phyloP scores from a whole-genome alignment of 257 asterid genomes.

The Euphrasia confusa region DNA sequence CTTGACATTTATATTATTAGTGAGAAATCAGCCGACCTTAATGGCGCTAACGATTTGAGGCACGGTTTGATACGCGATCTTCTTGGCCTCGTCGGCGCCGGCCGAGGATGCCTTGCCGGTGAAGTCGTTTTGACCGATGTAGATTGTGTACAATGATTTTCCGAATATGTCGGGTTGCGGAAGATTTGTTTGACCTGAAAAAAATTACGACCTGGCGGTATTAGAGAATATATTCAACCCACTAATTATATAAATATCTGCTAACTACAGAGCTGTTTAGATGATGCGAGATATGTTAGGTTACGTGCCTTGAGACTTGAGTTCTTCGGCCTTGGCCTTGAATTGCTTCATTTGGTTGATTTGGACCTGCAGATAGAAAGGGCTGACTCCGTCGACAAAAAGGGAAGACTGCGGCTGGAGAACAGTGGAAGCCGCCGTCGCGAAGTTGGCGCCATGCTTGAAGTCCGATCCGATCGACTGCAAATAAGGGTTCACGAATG shows the following conservation, averaged over 20 bases:
- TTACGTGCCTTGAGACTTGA: constrained; percentile 32
- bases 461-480: constrained; percentile 62
- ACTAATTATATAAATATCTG: too few relatives aligned
- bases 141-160: constrained; percentile 55
- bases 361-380: constrained; percentile 62
- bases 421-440: constrained; percentile 60
- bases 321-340: constrained; percentile 44
- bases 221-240: too few relatives aligned
- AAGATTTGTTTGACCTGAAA: constrained; percentile 33
- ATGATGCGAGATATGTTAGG: too few relatives aligned
- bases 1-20: too few relatives aligned
- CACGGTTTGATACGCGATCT: constrained; percentile 40
- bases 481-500: constrained; percentile 64
- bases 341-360: constrained; percentile 56
- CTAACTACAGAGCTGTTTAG: too few relatives aligned
- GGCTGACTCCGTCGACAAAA: constrained; percentile 55
- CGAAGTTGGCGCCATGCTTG: constrained; percentile 63
- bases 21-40: constrained; percentile 31
- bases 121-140: constrained; percentile 68
- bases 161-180: constrained; percentile 59
- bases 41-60: constrained; percentile 40
- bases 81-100: constrained; percentile 41
- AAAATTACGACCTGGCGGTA: neutral
- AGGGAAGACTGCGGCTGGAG: constrained; percentile 54
- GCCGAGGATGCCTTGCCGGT: constrained; percentile 36